phyloP scores from a whole-genome alignment of 306 rosid genomes.

The Geum urbanum region DNA sequence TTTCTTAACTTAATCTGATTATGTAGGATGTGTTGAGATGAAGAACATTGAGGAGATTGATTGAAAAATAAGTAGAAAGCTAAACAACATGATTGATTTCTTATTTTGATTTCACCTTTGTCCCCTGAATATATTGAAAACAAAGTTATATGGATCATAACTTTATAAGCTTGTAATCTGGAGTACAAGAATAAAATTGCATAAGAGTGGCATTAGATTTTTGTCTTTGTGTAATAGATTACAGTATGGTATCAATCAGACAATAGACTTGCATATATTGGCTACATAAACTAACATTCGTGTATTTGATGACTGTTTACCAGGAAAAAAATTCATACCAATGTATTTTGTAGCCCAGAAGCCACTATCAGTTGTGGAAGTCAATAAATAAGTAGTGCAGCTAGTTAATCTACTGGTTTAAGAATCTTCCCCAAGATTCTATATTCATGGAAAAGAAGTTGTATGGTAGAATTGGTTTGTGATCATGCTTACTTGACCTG shows the following conservation, averaged over 20 bases:
- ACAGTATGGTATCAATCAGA: background rate
- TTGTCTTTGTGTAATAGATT: background rate
- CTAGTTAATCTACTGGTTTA: background rate
- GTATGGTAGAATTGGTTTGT: conserved; percentile 19
- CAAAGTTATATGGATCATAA: background rate
- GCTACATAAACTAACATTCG: background rate
- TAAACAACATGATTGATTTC: background rate
- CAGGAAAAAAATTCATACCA: conserved; percentile 95
- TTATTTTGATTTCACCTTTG: background rate
- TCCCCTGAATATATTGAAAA: background rate
- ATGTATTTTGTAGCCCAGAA: conserved; percentile 89
- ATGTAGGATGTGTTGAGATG: no score
- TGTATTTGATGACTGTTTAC: conserved; percentile 10
- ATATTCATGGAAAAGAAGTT: background rate
- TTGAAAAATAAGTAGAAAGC: no score
- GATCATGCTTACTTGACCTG: no score
- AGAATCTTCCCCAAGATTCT: conserved; percentile 3
- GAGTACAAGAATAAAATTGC: background rate
- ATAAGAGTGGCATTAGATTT: background rate
- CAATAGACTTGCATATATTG: background rate
- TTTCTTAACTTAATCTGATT: no score
- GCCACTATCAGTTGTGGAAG: conserved; percentile 42
- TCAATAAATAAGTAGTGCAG: conserved; percentile 12
- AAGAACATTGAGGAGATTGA: no score
- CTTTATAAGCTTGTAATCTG: background rate